These are phyloP conservation scores for Prunus salicina DNA, from an alignment of 306 rosid species.

Conservation along the genomic window DNA sequence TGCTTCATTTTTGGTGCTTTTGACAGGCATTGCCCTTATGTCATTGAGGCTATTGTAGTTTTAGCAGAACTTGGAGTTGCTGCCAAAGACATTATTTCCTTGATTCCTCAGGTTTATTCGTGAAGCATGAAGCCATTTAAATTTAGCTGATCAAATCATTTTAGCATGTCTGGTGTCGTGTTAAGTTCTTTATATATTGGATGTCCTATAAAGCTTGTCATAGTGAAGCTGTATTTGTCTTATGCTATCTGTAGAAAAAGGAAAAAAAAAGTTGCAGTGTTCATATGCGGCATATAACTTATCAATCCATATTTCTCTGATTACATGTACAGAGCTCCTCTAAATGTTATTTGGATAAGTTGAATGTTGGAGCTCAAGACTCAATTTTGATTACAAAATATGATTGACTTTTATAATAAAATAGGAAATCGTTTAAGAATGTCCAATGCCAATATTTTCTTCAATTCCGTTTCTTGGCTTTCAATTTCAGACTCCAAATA, in stretches of 20 bases:
- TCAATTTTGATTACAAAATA: background rate
- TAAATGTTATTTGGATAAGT: background rate
- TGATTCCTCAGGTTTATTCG: slow-evolving; percentile 88
- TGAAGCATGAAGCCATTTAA: slow-evolving; percentile 14
- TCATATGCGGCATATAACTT: background rate
- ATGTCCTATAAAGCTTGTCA: background rate
- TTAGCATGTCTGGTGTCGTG: background rate
- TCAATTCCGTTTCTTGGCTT: slow-evolving; percentile 16
- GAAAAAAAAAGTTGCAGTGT: background rate
- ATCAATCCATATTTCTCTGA: background rate
- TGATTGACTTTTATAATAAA: background rate
- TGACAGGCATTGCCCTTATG: slow-evolving; percentile 79
- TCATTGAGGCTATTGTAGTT: slow-evolving; percentile 80
- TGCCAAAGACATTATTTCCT: slow-evolving; percentile 75
- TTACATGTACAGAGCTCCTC: background rate
- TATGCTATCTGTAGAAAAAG: background rate
- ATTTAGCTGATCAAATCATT: slow-evolving; percentile 5
- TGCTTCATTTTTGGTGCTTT: slow-evolving; percentile 23
- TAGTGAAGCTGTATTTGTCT: background rate
- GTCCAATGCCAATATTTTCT: background rate
- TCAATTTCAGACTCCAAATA: slow-evolving; percentile 63
- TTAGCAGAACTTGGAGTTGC: slow-evolving; percentile 83
- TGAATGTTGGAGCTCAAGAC: background rate
- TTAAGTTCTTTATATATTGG: slow-evolving; percentile 3
- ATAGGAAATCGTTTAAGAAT: background rate